Base-by-base conservation (phyloP, 2,329 filamentous ascomycete genomes). In the Aspergillus sp. region DNA sequence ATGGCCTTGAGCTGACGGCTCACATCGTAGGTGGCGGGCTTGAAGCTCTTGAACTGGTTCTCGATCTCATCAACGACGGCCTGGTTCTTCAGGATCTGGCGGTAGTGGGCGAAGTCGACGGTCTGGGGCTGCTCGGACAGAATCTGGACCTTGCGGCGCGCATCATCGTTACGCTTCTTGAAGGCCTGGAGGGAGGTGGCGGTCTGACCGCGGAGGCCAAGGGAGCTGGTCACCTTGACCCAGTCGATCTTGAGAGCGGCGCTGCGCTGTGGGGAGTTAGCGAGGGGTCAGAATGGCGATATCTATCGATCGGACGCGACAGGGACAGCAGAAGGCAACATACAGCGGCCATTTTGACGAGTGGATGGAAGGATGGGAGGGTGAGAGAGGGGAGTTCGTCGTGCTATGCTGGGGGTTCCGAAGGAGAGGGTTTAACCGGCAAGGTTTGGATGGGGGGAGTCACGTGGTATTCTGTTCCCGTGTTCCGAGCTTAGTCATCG, bases 141-240 rank as follows among this genome's bases (percentile, higher is more conserved):
- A 58, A 84, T 68, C 76, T 88, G 85, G 57, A 99, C 83, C 80
- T 93, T 93, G 81, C 94, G 93, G 79, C 93, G 92, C 73, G 90
- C 93, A 75, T 96, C 92, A 74, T 99, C 94, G 83, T 97, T 96
- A 80, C 94, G 92, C 86, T 96, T 94, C 86, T 99, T 99, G 88
- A 99, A 99, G 63, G 90, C 84, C 75, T 93, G 88, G 58, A 99
- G 90, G 58, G 93, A 88, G 68, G 87, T 79, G 65, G 90, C 92
- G 65, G 94, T 99, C 81, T 91, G 89, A 75, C 94, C 94, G 76
- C 90, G 90, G 76, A 99, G 90, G 76, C 93, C 93, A 70, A 99
- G 91, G 72, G 93, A 95, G 79, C 84, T 85, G 78, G 88, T 88
- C 72, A 99, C 85, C 81, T 95, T 94, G 80, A 85, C 85, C 94